Conservation (phyloP, 352 stramenopile genomes). For the Globisporangium cylindrosporum region DNA sequence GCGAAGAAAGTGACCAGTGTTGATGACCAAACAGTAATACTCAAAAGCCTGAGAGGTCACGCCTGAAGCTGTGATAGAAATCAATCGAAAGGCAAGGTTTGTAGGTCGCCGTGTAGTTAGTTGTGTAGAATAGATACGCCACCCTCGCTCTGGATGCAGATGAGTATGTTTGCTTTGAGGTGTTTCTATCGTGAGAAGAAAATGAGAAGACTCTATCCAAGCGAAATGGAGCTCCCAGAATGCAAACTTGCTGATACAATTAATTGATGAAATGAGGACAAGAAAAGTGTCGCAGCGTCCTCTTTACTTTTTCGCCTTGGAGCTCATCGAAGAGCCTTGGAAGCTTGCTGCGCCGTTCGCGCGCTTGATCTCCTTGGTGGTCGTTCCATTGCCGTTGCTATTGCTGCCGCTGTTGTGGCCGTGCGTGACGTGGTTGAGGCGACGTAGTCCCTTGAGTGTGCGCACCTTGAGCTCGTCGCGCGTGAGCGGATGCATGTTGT, state of each 20-base stretch:
- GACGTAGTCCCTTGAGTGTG: slow-evolving; percentile 82
- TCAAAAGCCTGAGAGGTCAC: neutral
- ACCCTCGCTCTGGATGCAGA: neutral
- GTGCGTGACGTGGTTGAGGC: slow-evolving; percentile 42
- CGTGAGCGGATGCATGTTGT: slow-evolving; percentile 87
- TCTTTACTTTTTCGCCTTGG: slow-evolving; percentile 19
- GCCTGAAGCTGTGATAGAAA: neutral
- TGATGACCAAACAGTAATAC: neutral
- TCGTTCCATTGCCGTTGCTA: slow-evolving; percentile 1
- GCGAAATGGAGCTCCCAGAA: neutral
- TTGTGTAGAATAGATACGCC: slow-evolving; percentile 7
- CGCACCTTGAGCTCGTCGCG: slow-evolving; percentile 90
- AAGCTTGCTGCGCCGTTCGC: slow-evolving; percentile 15
- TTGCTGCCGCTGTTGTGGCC: slow-evolving; percentile 13
- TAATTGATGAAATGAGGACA: neutral
- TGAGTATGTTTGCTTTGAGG: neutral
- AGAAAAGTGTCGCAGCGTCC: neutral
- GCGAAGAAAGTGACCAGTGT: slow-evolving; percentile 35
- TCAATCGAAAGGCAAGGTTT: neutral
- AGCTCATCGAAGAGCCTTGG: slow-evolving; percentile 1
- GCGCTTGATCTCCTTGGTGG: slow-evolving; percentile 32
- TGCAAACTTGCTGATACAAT: neutral
- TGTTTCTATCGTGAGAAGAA: neutral
- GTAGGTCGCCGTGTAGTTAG: neutral
- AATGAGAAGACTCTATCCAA: neutral